These are phyloP conservation scores for Cymbopogon citratus DNA, from an alignment of 176 grass and related monocot species.

Conservation along the genomic window DNA sequence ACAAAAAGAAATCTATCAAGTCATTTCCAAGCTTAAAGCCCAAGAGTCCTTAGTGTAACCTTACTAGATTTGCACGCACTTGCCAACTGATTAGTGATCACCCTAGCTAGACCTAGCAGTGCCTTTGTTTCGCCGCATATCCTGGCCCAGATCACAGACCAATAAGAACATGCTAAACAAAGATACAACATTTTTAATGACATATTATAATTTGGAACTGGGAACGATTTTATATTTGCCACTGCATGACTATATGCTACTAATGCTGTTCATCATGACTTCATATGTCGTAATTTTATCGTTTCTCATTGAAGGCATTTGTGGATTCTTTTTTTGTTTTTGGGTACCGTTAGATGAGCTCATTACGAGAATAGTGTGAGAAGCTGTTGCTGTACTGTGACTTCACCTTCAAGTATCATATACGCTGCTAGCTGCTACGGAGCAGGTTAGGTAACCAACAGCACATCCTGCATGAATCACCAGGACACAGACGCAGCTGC, in stretches of 20 bases:
- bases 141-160: constrained; percentile 28
- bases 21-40: constrained; percentile 21
- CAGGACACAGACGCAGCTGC: neutral
- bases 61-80: constrained; percentile 35
- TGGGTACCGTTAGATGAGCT: neutral
- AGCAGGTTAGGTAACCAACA: constrained; percentile 32
- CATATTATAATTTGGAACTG: neutral
- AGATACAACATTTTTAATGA: neutral
- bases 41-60: constrained; percentile 32
- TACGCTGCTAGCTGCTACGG: constrained; percentile 22
- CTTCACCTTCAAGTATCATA: constrained; percentile 45
- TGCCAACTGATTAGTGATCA: neutral
- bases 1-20: neutral
- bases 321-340: neutral
- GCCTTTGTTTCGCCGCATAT: constrained; percentile 31
- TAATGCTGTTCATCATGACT: neutral
- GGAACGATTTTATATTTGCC: neutral
- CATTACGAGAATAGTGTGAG: neutral
- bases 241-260: neutral
- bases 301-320: neutral
- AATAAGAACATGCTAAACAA: neutral
- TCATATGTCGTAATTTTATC: neutral
- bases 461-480: constrained; percentile 9
- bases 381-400: constrained; percentile 17
- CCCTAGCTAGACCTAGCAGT: neutral